Evolutionary conservation across 106 monocot genomes (phyloP).

Genomic region (Apostasia shenzhenica): DNA sequence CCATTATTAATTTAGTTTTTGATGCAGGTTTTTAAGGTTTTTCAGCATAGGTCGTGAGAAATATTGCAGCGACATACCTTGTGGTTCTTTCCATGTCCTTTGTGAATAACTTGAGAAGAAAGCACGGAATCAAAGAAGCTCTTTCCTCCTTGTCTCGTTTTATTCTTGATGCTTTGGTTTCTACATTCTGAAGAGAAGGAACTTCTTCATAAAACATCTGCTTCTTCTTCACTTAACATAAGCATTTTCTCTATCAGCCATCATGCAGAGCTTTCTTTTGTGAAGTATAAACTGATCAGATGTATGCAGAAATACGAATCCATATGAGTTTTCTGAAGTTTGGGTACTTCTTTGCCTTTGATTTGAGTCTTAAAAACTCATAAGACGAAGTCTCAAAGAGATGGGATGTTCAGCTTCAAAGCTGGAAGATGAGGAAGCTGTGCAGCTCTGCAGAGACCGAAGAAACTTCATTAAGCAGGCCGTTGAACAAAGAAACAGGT

Average conservation of each 20-base stretch:
- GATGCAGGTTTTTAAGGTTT: too few species aligned
- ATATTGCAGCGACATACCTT: too few species aligned
- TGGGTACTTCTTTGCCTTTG: conserved; percentile 5
- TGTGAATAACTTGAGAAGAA: conserved; percentile 7
- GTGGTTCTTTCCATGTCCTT: background rate
- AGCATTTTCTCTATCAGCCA: conserved; percentile 15
- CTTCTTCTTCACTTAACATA: conserved; percentile 11
- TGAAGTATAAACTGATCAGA: background rate
- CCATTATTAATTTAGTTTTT: too few species aligned
- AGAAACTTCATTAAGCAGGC: conserved; percentile 80
- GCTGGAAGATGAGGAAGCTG: conserved; percentile 66
- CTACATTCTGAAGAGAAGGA: background rate
- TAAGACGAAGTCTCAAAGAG: conserved; percentile 6
- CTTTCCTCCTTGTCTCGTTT: background rate
- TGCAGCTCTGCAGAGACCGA: conserved; percentile 74
- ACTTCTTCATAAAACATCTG: conserved; percentile 1
- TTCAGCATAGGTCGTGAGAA: too few species aligned
- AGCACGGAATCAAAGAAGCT: background rate
- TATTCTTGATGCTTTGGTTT: background rate
- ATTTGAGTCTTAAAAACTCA: conserved; percentile 23
- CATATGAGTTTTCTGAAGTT: conserved; percentile 5
- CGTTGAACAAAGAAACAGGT: conserved; percentile 46
- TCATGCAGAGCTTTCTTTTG: background rate
- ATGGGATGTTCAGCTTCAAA: conserved; percentile 98
- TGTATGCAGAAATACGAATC: conserved; percentile 1